phyloP scores from a whole-genome alignment of 495 filamentous ascomycete species.

The Cercophora samala region DNA sequence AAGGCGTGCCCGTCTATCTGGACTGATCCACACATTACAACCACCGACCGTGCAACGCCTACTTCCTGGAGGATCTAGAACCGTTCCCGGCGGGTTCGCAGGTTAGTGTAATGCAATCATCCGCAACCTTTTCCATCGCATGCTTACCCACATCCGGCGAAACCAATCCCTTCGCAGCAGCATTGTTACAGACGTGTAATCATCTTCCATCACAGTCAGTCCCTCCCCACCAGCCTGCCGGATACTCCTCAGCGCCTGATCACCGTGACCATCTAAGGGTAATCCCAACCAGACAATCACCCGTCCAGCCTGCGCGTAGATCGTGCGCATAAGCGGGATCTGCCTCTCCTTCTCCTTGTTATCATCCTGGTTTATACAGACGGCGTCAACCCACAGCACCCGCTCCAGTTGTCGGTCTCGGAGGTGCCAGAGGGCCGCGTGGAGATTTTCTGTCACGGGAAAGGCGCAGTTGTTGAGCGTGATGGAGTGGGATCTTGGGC shows the following conservation, averaged over 20 bases:
- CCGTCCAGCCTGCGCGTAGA: not conserved
- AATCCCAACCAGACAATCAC: not conserved
- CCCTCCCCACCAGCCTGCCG: not conserved
- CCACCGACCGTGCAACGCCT: not conserved
- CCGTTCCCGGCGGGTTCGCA: not conserved
- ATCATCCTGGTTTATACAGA: not conserved
- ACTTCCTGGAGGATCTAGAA: slow-evolving; percentile 1
- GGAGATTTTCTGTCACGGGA: not conserved
- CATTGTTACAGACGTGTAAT: not conserved
- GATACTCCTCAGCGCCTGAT: not conserved
- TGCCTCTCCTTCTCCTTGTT: not conserved
- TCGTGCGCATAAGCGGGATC: not conserved
- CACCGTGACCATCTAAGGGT: not conserved
- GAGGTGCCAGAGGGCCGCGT: not conserved
- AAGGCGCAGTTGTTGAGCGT: not conserved
- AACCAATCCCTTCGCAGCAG: not conserved
- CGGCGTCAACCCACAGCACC: not conserved
- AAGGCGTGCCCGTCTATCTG: too few relatives aligned
- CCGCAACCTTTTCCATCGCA: not conserved
- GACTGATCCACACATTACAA: too few relatives aligned
- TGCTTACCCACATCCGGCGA: not conserved
- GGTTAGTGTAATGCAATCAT: not conserved
- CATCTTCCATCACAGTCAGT: not conserved
- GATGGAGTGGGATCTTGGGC: not conserved
- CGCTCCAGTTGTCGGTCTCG: not conserved